Conservation (phyloP, 306 rosid genomes). For the Quercus aquifolioides region DNA sequence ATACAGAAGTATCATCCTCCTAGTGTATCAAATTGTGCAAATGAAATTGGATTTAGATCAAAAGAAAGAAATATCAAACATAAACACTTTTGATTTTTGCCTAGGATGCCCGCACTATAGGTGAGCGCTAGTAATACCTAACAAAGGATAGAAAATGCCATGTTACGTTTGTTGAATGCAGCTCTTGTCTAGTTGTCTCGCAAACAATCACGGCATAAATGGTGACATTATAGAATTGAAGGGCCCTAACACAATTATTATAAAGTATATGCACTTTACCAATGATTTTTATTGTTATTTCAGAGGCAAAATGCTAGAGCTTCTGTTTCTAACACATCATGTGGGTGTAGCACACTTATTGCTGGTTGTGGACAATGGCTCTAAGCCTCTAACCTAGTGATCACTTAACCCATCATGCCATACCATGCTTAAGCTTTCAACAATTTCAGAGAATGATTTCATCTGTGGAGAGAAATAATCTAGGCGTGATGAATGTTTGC, state of each 20-base stretch:
- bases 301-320: conserved; percentile 3
- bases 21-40: too few relatives aligned
- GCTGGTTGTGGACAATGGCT: neutral
- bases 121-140: neutral
- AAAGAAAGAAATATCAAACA: neutral
- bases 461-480: neutral
- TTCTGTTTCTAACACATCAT: conserved; percentile 3
- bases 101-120: neutral
- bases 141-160: neutral
- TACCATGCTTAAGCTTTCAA: neutral
- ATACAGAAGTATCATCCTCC: too few relatives aligned
- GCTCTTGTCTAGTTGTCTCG: conserved; percentile 19
- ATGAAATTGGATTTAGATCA: neutral
- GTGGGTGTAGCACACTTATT: neutral
- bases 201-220: conserved; percentile 16
- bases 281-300: neutral
- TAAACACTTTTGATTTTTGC: conserved; percentile 2
- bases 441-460: neutral
- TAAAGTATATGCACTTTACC: conserved; percentile 12
- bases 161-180: conserved; percentile 16
- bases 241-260: conserved; percentile 35
- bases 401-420: neutral
- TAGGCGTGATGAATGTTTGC: neutral
- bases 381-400: neutral
- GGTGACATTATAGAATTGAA: conserved; percentile 23